Base-by-base conservation (phyloP, 208 protist species). In the Leishmania aethiopica region DNA sequence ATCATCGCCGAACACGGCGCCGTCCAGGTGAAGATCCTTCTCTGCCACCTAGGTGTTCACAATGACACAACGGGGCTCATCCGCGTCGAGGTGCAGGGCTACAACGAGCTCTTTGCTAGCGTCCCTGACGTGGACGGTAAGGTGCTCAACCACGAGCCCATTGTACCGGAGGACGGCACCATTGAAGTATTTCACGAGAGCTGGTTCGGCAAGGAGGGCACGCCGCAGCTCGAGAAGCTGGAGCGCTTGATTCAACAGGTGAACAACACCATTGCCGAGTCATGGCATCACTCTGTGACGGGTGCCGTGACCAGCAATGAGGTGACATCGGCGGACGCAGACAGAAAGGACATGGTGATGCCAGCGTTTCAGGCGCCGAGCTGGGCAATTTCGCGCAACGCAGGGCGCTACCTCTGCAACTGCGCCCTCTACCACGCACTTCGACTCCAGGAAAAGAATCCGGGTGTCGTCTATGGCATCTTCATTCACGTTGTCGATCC, bases 381-480 rank as follows among this genome's bases (percentile, higher is more conserved):
- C 60, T 94, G 89, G 90, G 73, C 83, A 22, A 83, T 94, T 25
- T 95, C 92, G 17, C 78, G 75, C 64, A 77, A 94, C 60, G 93
- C 92, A 6, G 93, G 92, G 2, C 87, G 90, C 19, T 95, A 95
- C 77, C 77, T 94, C 59, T 96, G 91, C 82, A 95, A 96, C 82
- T 95, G 84, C 66, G 76, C 85, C 32, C 85, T 96, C 28, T 96
- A 95, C 78, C 77, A 82, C 37, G 82, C 83, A 15, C 67, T 94
- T 47, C 59, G 86, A 25, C 74, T 95, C 25, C 90, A 95, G 79
- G 75, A 92, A 35, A 85, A 84, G 75, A 87, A 90, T 81, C 42
- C 32, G 2, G 75, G 66, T 5, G 45, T 60, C 4, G 90, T 93
- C 32, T 87, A 76, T 72, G 77, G 74, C 17, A 77, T 94, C 19